Conservation (phyloP, 2,329 filamentous ascomycete species). For the Pseudogymnoascus sp. region DNA sequence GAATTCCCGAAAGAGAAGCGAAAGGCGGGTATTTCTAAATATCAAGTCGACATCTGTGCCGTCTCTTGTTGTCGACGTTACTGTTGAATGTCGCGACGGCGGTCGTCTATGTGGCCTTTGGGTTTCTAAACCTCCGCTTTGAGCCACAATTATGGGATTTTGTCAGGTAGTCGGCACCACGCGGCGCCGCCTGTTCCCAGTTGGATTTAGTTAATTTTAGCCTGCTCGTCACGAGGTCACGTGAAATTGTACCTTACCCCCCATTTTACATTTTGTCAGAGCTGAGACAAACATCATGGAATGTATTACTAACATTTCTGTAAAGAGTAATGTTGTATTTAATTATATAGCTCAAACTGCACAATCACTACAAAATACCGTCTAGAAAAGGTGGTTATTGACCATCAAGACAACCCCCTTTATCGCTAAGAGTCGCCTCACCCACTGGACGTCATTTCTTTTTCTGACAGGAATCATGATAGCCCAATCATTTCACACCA, state of each 20-base stretch:
- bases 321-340: not conserved
- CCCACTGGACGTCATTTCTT: slow-evolving; percentile 3
- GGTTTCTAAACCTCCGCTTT: not conserved
- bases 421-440: not conserved
- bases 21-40: not conserved
- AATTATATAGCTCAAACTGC: not conserved
- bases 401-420: not conserved
- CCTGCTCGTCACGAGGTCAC: not conserved
- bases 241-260: not conserved
- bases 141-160: slow-evolving; percentile 8
- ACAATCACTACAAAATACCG: not conserved
- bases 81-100: slow-evolving; percentile 5
- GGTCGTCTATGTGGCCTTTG: slow-evolving; percentile 8
- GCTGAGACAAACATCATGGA: not conserved
- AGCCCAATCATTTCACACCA: not conserved
- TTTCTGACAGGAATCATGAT: not conserved
- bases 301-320: not conserved
- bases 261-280: not conserved
- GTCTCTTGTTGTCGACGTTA: slow-evolving; percentile 7
- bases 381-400: not conserved
- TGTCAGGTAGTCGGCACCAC: slow-evolving; percentile 5
- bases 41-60: slow-evolving; percentile 7
- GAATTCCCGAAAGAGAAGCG: not conserved
- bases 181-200: slow-evolving; percentile 6
- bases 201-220: slow-evolving; percentile 4